These are phyloP conservation scores for Teunomyces atbi DNA, from an alignment of 805 yeast genomes.

Conservation along the genomic window DNA sequence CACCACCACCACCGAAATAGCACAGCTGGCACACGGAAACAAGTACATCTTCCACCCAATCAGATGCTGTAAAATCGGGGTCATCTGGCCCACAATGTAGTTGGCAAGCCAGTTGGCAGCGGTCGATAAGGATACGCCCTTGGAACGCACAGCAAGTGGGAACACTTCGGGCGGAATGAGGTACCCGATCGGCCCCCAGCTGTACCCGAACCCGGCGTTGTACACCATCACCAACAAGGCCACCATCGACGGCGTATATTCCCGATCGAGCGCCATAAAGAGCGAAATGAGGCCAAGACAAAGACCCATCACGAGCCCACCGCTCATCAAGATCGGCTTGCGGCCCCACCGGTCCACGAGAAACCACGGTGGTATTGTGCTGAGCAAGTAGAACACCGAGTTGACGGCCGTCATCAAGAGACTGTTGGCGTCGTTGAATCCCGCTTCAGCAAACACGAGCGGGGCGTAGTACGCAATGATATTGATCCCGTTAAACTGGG, in stretches of 20 bases:
- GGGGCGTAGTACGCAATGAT: constrained; percentile 60
- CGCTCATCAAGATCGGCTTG: constrained; percentile 42
- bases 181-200: constrained; percentile 48
- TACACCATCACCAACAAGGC: constrained; percentile 41
- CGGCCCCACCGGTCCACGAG: constrained; percentile 47
- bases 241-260: constrained; percentile 37
- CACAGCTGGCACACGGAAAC: constrained; percentile 39
- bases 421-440: constrained; percentile 42
- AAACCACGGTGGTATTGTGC: constrained; percentile 47
- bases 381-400: constrained; percentile 35
- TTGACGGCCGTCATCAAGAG: constrained; percentile 45
- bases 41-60: constrained; percentile 44
- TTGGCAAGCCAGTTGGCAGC: constrained; percentile 47
- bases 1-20: constrained; percentile 34
- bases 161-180: constrained; percentile 45
- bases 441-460: constrained; percentile 49
- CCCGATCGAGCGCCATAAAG: constrained; percentile 30
- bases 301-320: constrained; percentile 39
- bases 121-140: constrained; percentile 45
- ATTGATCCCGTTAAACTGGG: constrained; percentile 55
- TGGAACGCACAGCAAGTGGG: constrained; percentile 42
- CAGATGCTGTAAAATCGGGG: constrained; percentile 39
- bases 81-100: constrained; percentile 44
- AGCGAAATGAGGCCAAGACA: constrained; percentile 34
- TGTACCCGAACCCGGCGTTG: constrained; percentile 44